Conservation (phyloP, 306 rosid genomes). For the Prunus fruticosa region DNA sequence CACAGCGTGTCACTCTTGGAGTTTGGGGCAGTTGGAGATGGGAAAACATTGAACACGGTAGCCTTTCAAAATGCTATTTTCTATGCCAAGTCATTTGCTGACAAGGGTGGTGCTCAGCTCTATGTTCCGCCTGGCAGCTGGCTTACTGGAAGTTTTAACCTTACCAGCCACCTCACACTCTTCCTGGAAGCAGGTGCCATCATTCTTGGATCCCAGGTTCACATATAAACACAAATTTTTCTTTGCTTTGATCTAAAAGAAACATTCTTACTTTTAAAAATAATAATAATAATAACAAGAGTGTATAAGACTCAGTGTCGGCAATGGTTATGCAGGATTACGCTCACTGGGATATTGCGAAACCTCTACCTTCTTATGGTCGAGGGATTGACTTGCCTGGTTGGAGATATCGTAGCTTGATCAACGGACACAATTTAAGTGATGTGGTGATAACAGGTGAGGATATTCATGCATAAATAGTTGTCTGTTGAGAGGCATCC, state of each 20-base stretch:
- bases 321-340: constrained; percentile 35
- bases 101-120: constrained; percentile 74
- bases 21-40: constrained; percentile 78
- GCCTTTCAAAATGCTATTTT: constrained; percentile 71
- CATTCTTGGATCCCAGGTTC: constrained; percentile 64
- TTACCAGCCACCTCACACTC: constrained; percentile 70
- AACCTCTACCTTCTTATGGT: constrained; percentile 62
- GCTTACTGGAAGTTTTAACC: constrained; percentile 69
- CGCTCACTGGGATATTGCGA: constrained; percentile 38
- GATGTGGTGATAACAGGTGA: constrained; percentile 67
- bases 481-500: constrained; percentile 2
- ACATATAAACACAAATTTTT: not conserved
- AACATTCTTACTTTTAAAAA: not conserved
- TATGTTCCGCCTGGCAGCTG: constrained; percentile 64
- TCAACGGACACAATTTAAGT: constrained; percentile 43
- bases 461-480: constrained; percentile 3
- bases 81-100: constrained; percentile 65
- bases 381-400: constrained; percentile 47
- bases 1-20: constrained; percentile 68
- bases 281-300: too few relatives aligned
- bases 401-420: constrained; percentile 50
- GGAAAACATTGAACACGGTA: constrained; percentile 58
- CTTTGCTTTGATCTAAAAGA: not conserved
- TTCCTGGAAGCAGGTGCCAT: constrained; percentile 60
- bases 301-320: not conserved